A percentile compares a stretch with the other conserved stretches of the same genome.
These are phyloP conservation scores for Thielaviopsis cerberus DNA, from an alignment of 2,329 filamentous ascomycete species.

Conservation along the genomic window DNA sequence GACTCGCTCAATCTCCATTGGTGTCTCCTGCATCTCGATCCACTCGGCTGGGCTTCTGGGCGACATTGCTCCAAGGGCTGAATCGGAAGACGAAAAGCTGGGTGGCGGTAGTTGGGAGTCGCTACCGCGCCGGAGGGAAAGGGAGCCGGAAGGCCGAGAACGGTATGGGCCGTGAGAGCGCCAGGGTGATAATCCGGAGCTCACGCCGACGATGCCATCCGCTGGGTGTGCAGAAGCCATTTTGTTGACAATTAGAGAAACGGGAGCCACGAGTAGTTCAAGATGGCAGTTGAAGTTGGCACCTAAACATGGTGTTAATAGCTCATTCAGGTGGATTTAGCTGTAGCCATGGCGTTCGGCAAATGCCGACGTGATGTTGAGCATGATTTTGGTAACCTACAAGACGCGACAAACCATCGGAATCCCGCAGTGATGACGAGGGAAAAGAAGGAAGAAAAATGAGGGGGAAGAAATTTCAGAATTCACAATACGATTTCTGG, in stretches of 20 bases:
- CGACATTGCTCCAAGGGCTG: neutral
- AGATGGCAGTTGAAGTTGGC: neutral
- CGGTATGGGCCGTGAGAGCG: neutral
- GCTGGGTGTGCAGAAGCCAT: neutral
- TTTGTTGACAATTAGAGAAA: neutral
- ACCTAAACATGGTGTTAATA: neutral
- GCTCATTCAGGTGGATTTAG: neutral
- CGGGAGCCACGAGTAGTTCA: neutral
- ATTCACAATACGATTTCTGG: neutral
- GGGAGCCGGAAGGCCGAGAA: neutral
- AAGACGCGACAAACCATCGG: neutral
- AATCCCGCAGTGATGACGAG: neutral
- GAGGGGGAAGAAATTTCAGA: neutral
- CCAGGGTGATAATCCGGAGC: neutral
- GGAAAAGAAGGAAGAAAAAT: neutral
- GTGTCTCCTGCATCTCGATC: constrained; percentile 7
- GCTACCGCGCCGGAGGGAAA: neutral
- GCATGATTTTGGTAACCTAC: neutral
- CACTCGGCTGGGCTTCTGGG: neutral
- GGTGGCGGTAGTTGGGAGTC: neutral
- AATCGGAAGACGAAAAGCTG: neutral
- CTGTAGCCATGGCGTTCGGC: neutral
- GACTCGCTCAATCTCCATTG: neutral
- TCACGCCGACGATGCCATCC: neutral
- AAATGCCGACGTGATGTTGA: neutral